Conservation (phyloP, 352 stramenopile species). For the Pythium dissotocum region DNA sequence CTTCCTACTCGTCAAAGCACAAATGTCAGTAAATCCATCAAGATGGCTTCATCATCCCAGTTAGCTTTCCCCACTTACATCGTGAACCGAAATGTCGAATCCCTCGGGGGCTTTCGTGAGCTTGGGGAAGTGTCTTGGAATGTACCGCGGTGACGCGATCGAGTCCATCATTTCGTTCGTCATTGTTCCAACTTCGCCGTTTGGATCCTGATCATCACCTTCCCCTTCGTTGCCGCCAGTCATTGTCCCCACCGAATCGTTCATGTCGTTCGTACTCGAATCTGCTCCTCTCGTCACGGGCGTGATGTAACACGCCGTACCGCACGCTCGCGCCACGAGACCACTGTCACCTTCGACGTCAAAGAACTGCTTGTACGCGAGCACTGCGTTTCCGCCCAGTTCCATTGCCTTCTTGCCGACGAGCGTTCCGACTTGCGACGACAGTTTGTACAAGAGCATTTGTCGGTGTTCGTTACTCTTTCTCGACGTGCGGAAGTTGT, state of each 20-base stretch:
- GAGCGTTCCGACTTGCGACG: conserved; percentile 79
- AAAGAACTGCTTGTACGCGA: conserved; percentile 98
- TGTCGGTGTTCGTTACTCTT: conserved; percentile 97
- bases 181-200: conserved; percentile 29
- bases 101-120: conserved; percentile 52
- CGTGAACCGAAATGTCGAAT: conserved; percentile 76
- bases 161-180: conserved; percentile 12
- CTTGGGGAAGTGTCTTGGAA: conserved; percentile 53
- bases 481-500: conserved; percentile 92
- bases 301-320: conserved; percentile 88
- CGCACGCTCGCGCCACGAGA: conserved; percentile 95
- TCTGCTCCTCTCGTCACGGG: conserved; percentile 47
- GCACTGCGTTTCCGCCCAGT: conserved; percentile 96
- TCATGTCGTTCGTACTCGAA: conserved; percentile 12
- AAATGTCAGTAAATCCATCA: too few species aligned
- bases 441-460: conserved; percentile 94
- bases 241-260: conserved; percentile 20
- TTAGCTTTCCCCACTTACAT: conserved; percentile 37
- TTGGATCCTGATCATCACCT: conserved; percentile 32
- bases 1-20: conserved; percentile 60
- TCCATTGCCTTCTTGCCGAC: conserved; percentile 95
- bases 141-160: conserved; percentile 50
- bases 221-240: conserved; percentile 41
- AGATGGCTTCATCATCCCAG: too few species aligned
- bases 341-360: conserved; percentile 98